phyloP scores from a whole-genome alignment of 495 filamentous ascomycete genomes.

The Aspergillus nanangensis region DNA sequence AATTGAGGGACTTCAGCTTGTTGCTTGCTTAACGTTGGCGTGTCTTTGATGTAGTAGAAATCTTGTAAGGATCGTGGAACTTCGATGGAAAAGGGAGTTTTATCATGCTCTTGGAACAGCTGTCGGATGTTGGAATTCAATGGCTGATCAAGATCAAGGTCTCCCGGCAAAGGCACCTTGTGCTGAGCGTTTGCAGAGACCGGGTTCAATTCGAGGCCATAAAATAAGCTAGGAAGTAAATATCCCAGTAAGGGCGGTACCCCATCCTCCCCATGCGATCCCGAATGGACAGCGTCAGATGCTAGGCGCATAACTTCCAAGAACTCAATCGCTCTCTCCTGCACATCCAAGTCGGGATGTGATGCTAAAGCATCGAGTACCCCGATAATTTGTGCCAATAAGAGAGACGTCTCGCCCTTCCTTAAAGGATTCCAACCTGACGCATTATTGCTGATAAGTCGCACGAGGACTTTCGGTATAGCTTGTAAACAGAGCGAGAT shows the following conservation, averaged over 20 bases:
- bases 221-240: constrained; percentile 82
- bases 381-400: constrained; percentile 74
- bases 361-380: constrained; percentile 71
- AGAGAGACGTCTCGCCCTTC: constrained; percentile 65
- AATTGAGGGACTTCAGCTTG: constrained; percentile 7
- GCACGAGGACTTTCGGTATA: constrained; percentile 73
- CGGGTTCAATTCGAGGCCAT: constrained; percentile 83
- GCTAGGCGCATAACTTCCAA: constrained; percentile 82
- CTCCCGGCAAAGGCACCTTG: constrained; percentile 76
- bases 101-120: constrained; percentile 42
- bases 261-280: constrained; percentile 52
- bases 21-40: constrained; percentile 28
- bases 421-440: constrained; percentile 57
- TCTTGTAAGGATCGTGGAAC: constrained; percentile 41
- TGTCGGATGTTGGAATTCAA: constrained; percentile 70
- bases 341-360: constrained; percentile 89
- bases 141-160: constrained; percentile 68
- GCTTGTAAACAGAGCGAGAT: constrained; percentile 82
- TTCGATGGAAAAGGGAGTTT: constrained; percentile 1
- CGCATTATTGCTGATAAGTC: constrained; percentile 49
- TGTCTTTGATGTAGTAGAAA: constrained; percentile 63
- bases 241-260: constrained; percentile 78
- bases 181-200: constrained; percentile 78
- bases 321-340: constrained; percentile 91
- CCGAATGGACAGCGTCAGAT: constrained; percentile 69